These are phyloP conservation scores for Hyphopichia khmerensis DNA, from an alignment of 1,139 yeast species.

Conservation along the genomic window DNA sequence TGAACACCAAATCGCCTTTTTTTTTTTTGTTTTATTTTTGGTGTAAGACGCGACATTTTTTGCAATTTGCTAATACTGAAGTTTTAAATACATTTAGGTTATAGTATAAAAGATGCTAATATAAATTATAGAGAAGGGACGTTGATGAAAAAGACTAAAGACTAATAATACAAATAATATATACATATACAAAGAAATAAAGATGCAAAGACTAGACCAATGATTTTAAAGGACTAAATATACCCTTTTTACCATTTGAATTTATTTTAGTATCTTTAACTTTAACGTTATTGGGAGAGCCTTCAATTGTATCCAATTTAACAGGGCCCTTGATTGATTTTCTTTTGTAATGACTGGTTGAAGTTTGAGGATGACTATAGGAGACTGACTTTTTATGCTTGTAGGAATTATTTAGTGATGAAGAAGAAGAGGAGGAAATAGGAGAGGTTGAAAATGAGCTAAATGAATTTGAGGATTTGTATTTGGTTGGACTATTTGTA, in stretches of 20 bases:
- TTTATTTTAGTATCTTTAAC: constrained; percentile 1
- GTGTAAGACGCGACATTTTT: background rate
- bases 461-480: background rate
- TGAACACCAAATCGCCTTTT: background rate
- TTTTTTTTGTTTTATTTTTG: background rate
- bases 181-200: background rate
- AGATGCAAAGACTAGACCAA: background rate
- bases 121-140: too few species aligned
- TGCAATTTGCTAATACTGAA: too few species aligned
- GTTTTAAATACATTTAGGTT: too few species aligned
- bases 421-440: background rate
- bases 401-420: background rate
- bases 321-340: constrained; percentile 2
- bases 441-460: background rate
- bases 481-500: constrained; percentile 2
- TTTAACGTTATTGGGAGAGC: constrained; percentile 4
- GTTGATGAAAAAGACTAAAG: too few species aligned
- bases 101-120: too few species aligned
- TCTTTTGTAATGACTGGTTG: background rate
- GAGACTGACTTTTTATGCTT: background rate
- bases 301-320: constrained; percentile 6
- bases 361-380: background rate
- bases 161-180: background rate
- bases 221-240: constrained; percentile 1
- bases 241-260: background rate